phyloP scores from a whole-genome alignment of 352 stramenopile genomes.

The Phytopythium oedochilum region DNA sequence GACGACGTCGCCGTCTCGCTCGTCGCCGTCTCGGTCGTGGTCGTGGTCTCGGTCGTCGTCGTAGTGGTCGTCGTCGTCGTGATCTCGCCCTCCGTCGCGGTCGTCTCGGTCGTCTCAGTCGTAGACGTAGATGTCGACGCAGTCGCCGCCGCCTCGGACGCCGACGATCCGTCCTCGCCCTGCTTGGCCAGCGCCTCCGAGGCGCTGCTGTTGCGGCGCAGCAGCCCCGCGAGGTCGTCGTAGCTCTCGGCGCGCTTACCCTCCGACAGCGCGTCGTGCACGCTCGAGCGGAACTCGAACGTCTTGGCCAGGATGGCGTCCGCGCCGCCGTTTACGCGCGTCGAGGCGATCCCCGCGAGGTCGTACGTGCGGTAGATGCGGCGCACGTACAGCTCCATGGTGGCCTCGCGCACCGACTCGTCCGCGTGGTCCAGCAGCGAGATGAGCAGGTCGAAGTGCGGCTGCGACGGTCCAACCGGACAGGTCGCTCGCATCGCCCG shows the following conservation, averaged over 20 bases:
- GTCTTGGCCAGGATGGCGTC: slow-evolving; percentile 74
- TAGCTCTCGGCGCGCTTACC: slow-evolving; percentile 77
- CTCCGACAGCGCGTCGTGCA: slow-evolving; percentile 74
- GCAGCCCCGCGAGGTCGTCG: slow-evolving; percentile 69
- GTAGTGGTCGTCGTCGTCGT: slow-evolving; percentile 30
- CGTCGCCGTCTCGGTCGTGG: neutral
- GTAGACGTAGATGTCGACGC: neutral
- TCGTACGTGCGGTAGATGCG: slow-evolving; percentile 86
- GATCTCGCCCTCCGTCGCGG: slow-evolving; percentile 28
- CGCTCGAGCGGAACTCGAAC: slow-evolving; percentile 83
- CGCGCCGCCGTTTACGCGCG: slow-evolving; percentile 19
- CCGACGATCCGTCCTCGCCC: too few relatives aligned
- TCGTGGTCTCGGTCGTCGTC: slow-evolving; percentile 16
- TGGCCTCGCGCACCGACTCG: slow-evolving; percentile 55
- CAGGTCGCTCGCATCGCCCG: slow-evolving; percentile 34
- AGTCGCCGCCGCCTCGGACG: slow-evolving; percentile 5
- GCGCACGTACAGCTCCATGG: slow-evolving; percentile 79
- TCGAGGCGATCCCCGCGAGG: slow-evolving; percentile 82
- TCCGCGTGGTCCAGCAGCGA: slow-evolving; percentile 74
- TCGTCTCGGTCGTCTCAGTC: slow-evolving; percentile 12
- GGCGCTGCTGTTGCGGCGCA: slow-evolving; percentile 60
- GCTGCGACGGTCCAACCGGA: slow-evolving; percentile 76
- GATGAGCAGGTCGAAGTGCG: slow-evolving; percentile 82
- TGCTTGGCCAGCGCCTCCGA: slow-evolving; percentile 22
- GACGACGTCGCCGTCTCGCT: slow-evolving; percentile 15